Evolutionary conservation across 441 rosid genomes (phyloP).

Genomic region (Euphorbia celastroides): DNA sequence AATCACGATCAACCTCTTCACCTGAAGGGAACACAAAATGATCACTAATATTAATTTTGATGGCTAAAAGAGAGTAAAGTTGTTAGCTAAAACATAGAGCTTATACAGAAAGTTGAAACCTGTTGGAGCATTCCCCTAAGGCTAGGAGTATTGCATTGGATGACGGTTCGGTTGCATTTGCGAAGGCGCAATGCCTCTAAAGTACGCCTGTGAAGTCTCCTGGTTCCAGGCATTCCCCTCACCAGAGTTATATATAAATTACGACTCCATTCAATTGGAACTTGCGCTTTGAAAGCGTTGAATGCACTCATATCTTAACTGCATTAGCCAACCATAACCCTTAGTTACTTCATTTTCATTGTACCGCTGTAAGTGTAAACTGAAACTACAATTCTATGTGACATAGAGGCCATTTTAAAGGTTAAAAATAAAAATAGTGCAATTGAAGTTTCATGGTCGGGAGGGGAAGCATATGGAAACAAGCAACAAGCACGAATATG

Average conservation of each 20-base stretch:
- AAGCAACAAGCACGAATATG: too few species aligned
- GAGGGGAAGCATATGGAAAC: not conserved
- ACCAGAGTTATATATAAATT: conserved; percentile 76
- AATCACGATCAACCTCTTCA: conserved; percentile 73
- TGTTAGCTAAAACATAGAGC: too few species aligned
- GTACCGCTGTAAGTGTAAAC: too few species aligned
- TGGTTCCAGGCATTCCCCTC: conserved; percentile 89
- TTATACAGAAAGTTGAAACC: conserved; percentile 27
- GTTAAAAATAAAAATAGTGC: not conserved
- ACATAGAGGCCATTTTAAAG: not conserved
- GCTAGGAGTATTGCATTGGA: conserved; percentile 75
- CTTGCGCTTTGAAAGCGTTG: conserved; percentile 72
- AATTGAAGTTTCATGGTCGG: not conserved
- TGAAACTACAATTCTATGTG: too few species aligned
- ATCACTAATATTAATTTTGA: not conserved
- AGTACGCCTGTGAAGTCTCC: conserved; percentile 86
- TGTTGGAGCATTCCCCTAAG: conserved; percentile 89
- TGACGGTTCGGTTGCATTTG: conserved; percentile 83
- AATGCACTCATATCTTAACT: conserved; percentile 47
- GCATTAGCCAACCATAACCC: too few species aligned
- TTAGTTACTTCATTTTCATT: too few species aligned
- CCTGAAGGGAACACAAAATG: conserved; percentile 30
- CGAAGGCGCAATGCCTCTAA: conserved; percentile 83
- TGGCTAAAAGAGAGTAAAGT: not conserved
- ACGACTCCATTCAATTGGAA: conserved; percentile 73